Evolutionary conservation across 169 alveolate species (phyloP).

Genomic region (Babesia ovata): DNA sequence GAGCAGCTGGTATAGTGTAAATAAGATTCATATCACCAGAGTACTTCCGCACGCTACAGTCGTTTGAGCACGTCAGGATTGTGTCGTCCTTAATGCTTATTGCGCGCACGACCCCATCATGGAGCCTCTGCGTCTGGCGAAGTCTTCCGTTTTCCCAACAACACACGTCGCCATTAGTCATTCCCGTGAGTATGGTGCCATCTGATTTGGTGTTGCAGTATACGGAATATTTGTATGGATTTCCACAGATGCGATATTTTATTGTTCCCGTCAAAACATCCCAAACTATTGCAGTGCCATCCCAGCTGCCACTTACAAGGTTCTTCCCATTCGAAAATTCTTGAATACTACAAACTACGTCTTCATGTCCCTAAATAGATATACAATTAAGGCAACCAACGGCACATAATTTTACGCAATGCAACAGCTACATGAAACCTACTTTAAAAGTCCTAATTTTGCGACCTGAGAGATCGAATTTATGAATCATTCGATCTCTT

Average conservation of each 20-base stretch:
- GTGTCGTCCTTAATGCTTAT: slow-evolving; percentile 35
- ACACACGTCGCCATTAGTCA: slow-evolving; percentile 66
- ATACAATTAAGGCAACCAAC: background rate
- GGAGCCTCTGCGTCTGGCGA: slow-evolving; percentile 24
- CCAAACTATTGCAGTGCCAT: slow-evolving; percentile 70
- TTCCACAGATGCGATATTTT: slow-evolving; percentile 23
- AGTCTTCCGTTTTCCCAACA: slow-evolving; percentile 34
- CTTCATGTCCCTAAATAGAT: slow-evolving; percentile 55
- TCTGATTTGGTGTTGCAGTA: slow-evolving; percentile 37
- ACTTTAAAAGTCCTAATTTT: slow-evolving; percentile 44
- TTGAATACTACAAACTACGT: slow-evolving; percentile 62
- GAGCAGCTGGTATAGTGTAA: slow-evolving; percentile 26
- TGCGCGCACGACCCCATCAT: slow-evolving; percentile 57
- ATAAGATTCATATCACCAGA: slow-evolving; percentile 9
- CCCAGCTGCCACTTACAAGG: slow-evolving; percentile 70
- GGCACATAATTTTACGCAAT: background rate
- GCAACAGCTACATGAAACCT: background rate
- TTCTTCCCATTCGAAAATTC: slow-evolving; percentile 12
- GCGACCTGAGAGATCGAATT: slow-evolving; percentile 34
- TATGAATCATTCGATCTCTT: slow-evolving; percentile 50
- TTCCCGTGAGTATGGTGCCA: slow-evolving; percentile 41
- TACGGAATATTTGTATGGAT: slow-evolving; percentile 49
- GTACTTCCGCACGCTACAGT: slow-evolving; percentile 41
- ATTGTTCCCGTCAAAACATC: slow-evolving; percentile 39
- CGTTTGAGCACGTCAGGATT: slow-evolving; percentile 53